phyloP scores from a whole-genome alignment of 2,329 filamentous ascomycete genomes.

The Tricladium varicosporioides region DNA sequence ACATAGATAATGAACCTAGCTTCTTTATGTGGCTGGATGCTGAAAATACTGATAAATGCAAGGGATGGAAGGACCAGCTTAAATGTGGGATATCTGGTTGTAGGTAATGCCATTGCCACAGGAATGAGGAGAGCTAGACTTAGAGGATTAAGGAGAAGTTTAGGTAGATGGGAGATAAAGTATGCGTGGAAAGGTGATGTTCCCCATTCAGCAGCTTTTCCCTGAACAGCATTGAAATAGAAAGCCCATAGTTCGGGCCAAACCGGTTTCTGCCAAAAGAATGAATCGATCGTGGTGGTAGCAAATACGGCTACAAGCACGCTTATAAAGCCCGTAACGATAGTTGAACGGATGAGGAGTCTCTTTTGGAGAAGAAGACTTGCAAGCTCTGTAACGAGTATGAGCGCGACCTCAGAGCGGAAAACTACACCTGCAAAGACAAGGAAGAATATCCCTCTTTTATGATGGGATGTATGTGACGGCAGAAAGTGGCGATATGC shows the following conservation, averaged over 20 bases:
- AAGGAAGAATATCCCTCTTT: slow-evolving; percentile 69
- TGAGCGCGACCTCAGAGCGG: slow-evolving; percentile 81
- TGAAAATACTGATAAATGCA: slow-evolving; percentile 77
- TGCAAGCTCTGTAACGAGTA: slow-evolving; percentile 67
- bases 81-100: slow-evolving; percentile 42
- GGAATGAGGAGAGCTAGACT: slow-evolving; percentile 53
- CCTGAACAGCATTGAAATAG: slow-evolving; percentile 84
- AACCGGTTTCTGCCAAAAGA: slow-evolving; percentile 84
- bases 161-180: slow-evolving; percentile 76
- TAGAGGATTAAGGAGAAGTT: slow-evolving; percentile 79
- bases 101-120: slow-evolving; percentile 47
- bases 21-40: slow-evolving; percentile 90
- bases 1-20: slow-evolving; percentile 92
- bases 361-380: slow-evolving; percentile 59
- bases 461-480: slow-evolving; percentile 45
- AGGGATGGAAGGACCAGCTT: slow-evolving; percentile 64
- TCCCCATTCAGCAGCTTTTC: slow-evolving; percentile 84
- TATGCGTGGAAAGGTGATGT: slow-evolving; percentile 85
- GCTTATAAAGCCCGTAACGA: slow-evolving; percentile 65
- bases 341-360: slow-evolving; percentile 53
- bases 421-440: slow-evolving; percentile 82
- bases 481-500: slow-evolving; percentile 48
- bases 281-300: slow-evolving; percentile 79
- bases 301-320: slow-evolving; percentile 63
- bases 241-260: slow-evolving; percentile 94